Conservation (phyloP, 257 asterid species). For the Solanum bulbocastanum region DNA sequence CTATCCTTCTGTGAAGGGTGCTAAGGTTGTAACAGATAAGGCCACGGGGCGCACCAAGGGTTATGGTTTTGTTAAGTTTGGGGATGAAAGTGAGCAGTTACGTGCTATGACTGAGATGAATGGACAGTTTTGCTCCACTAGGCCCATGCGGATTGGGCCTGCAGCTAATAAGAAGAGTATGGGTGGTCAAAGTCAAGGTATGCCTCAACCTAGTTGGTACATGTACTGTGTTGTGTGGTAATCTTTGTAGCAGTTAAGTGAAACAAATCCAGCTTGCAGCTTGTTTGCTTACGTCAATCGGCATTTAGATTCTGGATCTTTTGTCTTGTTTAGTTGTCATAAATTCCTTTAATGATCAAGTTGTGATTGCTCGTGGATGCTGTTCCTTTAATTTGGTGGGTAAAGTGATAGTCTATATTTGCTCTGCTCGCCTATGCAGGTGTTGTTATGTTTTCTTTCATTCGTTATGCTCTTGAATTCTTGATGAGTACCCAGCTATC, state of each 20-base stretch:
- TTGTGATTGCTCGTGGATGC: background rate
- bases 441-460: constrained; percentile 2
- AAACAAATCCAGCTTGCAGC: background rate
- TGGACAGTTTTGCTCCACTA: constrained; percentile 63
- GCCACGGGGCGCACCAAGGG: constrained; percentile 82
- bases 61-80: constrained; percentile 78
- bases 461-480: constrained; percentile 41
- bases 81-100: constrained; percentile 71
- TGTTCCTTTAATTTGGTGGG: constrained; percentile 19
- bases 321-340: constrained; percentile 14
- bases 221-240: background rate
- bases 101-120: constrained; percentile 87
- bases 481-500: constrained; percentile 22
- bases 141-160: constrained; percentile 92
- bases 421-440: background rate
- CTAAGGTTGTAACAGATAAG: constrained; percentile 76
- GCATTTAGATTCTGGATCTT: constrained; percentile 9
- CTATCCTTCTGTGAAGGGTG: constrained; percentile 71
- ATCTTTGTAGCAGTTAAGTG: constrained; percentile 2
- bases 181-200: constrained; percentile 48
- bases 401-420: constrained; percentile 15
- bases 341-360: constrained; percentile 21
- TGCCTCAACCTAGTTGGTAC: constrained; percentile 2
- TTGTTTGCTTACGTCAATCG: constrained; percentile 3
- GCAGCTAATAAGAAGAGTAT: constrained; percentile 71